Evolutionary conservation across 129 eudicot species (phyloP).

Genomic region (Kitagawia praeruptora): DNA sequence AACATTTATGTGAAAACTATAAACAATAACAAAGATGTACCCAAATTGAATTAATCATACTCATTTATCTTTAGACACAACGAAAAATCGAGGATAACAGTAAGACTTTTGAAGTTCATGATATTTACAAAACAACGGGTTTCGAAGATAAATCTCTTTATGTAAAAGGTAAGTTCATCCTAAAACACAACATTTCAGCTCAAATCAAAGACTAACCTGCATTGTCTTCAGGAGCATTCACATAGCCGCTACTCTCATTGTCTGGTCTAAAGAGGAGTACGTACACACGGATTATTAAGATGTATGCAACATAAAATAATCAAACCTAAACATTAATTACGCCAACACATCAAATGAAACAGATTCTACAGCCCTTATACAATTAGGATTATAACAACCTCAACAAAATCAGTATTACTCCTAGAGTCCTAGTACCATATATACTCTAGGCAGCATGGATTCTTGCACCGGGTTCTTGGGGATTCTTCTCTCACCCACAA

Average conservation of each 20-base stretch:
- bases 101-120: background rate
- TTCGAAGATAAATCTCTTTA: background rate
- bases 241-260: constrained; percentile 28
- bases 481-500: too few species aligned
- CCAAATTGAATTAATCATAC: background rate
- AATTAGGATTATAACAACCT: background rate
- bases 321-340: background rate
- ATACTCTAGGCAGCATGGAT: background rate
- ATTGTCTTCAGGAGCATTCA: constrained; percentile 16
- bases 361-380: background rate
- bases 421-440: background rate
- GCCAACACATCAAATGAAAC: background rate
- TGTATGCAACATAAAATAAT: background rate
- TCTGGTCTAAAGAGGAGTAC: constrained; percentile 43
- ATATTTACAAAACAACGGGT: background rate
- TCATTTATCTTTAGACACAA: background rate
- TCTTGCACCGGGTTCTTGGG: too few species aligned
- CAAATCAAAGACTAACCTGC: constrained; percentile 33
- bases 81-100: background rate
- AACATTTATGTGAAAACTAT: background rate
- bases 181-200: background rate
- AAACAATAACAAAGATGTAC: background rate
- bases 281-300: background rate
- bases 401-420: background rate
- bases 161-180: background rate